A percentile compares a stretch with the other conserved stretches of the same genome.
phyloP scores from a whole-genome alignment of 2,329 filamentous ascomycete genomes.

The Cordyceps cateniannulata region DNA sequence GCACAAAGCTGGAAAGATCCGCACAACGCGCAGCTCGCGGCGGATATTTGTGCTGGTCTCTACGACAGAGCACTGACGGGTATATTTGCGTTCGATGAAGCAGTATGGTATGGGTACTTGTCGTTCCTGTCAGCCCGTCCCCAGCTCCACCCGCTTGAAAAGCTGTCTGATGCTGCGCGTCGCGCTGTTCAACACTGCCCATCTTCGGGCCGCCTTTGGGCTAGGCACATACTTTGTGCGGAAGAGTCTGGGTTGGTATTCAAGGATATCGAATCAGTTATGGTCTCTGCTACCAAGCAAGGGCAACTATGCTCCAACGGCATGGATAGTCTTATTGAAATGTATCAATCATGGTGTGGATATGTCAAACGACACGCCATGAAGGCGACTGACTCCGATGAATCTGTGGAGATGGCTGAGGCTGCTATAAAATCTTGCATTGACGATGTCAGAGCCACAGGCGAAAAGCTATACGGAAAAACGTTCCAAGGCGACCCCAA shows the following conservation, averaged over 20 bases:
- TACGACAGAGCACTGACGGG: slow-evolving; percentile 70
- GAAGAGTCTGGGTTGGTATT: slow-evolving; percentile 74
- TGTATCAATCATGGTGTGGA: slow-evolving; percentile 91
- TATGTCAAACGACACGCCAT: slow-evolving; percentile 85
- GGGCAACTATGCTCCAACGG: slow-evolving; percentile 79
- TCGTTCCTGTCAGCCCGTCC: slow-evolving; percentile 58
- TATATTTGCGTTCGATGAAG: slow-evolving; percentile 65
- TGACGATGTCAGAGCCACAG: slow-evolving; percentile 76
- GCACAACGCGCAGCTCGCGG: slow-evolving; percentile 35
- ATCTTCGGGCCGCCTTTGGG: slow-evolving; percentile 88
- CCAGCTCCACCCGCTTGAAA: slow-evolving; percentile 30
- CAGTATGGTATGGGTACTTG: slow-evolving; percentile 77
- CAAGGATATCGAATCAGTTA: slow-evolving; percentile 77
- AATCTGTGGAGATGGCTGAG: slow-evolving; percentile 83
- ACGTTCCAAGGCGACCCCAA: slow-evolving; percentile 79
- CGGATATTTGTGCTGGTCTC: slow-evolving; percentile 55
- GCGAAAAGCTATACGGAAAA: slow-evolving; percentile 65
- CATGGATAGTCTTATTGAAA: slow-evolving; percentile 81
- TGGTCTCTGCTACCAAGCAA: slow-evolving; percentile 84
- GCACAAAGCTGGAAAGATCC: slow-evolving; percentile 47
- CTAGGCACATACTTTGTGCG: slow-evolving; percentile 76
- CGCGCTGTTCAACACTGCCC: slow-evolving; percentile 86
- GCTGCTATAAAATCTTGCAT: slow-evolving; percentile 81
- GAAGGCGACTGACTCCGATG: slow-evolving; percentile 63
- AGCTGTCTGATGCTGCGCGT: slow-evolving; percentile 64